A percentile compares a stretch with the other conserved stretches of the same genome.
These are phyloP conservation scores for Cercospora berteroae DNA, from an alignment of 2,329 filamentous ascomycete genomes.

Conservation along the genomic window DNA sequence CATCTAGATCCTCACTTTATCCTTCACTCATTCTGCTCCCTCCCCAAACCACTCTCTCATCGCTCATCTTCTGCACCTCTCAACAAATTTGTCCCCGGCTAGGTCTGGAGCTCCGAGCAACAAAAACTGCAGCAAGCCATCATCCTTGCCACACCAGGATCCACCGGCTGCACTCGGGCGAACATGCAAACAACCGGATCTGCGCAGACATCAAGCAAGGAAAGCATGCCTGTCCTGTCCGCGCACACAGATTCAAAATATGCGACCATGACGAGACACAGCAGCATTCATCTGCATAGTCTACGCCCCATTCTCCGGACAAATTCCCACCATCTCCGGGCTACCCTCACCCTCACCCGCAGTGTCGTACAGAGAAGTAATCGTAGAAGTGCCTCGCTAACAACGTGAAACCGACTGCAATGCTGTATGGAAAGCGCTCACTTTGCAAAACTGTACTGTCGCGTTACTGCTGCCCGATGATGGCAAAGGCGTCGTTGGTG, in stretches of 20 bases:
- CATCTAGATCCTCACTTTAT: not conserved
- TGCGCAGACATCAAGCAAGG: not conserved
- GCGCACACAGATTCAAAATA: not conserved
- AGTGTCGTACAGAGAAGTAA: too few species aligned
- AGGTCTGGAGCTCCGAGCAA: not conserved
- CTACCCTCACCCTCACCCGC: not conserved
- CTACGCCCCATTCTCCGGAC: not conserved
- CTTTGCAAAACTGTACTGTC: too few species aligned
- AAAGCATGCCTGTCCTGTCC: not conserved
- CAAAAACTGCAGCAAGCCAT: not conserved
- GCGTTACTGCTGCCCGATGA: conserved; percentile 11
- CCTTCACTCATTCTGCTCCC: not conserved
- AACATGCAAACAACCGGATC: conserved; percentile 9
- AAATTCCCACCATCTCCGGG: not conserved
- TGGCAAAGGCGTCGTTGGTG: not conserved
- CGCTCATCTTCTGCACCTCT: not conserved
- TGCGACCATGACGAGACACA: not conserved
- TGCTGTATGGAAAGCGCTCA: not conserved
- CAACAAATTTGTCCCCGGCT: not conserved
- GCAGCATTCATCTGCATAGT: not conserved
- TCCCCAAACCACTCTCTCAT: not conserved
- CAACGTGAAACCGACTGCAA: not conserved
- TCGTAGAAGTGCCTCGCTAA: too few species aligned
- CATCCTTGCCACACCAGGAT: conserved; percentile 1
- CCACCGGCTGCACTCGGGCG: conserved; percentile 3